Percentiles rank a stretch among this genome's conserved stretches.
These are phyloP conservation scores for Lolium rigidum DNA, from an alignment of 176 grass and related monocot genomes.

Conservation along the genomic window DNA sequence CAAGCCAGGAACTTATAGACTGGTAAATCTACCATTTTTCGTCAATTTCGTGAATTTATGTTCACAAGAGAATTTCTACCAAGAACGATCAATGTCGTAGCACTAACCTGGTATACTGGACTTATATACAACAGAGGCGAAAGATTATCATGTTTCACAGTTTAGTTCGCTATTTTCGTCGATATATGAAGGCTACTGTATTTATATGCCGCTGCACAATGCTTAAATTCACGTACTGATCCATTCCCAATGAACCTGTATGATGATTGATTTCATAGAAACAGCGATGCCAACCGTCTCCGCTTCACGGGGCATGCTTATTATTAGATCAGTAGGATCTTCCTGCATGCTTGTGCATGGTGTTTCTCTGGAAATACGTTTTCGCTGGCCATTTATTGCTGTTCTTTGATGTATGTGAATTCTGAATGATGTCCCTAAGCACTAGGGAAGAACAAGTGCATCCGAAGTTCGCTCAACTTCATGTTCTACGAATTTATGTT, in stretches of 20 bases:
- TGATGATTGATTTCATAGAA: not conserved
- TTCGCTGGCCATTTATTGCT: not conserved
- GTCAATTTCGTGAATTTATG: constrained; percentile 23
- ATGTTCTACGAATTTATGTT: not conserved
- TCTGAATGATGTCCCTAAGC: not conserved
- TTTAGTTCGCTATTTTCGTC: constrained; percentile 2
- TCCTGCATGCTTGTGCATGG: not conserved
- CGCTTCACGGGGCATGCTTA: constrained; percentile 1
- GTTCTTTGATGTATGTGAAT: not conserved
- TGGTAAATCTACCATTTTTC: constrained; percentile 68
- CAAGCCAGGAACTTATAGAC: constrained; percentile 89
- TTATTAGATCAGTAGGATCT: not conserved
- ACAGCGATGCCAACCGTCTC: not conserved
- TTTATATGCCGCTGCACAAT: not conserved
- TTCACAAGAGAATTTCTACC: constrained; percentile 12
- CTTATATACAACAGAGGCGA: not conserved
- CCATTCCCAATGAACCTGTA: constrained; percentile 22
- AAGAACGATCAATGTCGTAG: constrained; percentile 23
- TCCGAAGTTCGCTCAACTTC: not conserved
- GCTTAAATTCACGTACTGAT: not conserved
- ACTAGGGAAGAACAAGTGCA: not conserved
- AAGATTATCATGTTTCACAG: not conserved
- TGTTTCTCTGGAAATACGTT: not conserved
- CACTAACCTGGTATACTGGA: constrained; percentile 16
- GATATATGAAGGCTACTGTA: constrained; percentile 5